A percentile compares a stretch with the other conserved stretches of the same genome.
Evolutionary conservation across 306 rosid genomes (phyloP).

Genomic region (Sindora glabra): DNA sequence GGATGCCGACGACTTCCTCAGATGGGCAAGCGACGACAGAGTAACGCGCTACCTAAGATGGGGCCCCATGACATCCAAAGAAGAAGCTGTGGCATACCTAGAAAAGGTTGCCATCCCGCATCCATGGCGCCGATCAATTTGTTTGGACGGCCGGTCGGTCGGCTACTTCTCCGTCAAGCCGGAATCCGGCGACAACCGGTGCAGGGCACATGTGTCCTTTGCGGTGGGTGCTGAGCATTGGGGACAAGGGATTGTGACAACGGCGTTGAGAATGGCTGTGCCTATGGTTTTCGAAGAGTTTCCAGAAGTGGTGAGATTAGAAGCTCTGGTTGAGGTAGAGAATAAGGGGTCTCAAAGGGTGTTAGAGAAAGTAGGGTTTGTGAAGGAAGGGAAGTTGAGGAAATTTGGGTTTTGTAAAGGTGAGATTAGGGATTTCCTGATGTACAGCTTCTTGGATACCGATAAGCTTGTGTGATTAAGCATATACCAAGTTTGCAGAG

Average conservation of each 20-base stretch:
- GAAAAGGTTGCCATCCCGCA: constrained; percentile 36
- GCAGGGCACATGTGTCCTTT: constrained; percentile 36
- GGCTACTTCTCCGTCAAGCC: constrained; percentile 20
- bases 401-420: constrained; percentile 50
- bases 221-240: constrained; percentile 36
- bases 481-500: too few species aligned
- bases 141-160: constrained; percentile 11
- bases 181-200: constrained; percentile 12
- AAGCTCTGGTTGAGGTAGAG: constrained; percentile 44
- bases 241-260: constrained; percentile 41
- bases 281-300: constrained; percentile 25
- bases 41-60: constrained; percentile 27
- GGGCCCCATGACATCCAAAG: constrained; percentile 17
- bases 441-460: constrained; percentile 16
- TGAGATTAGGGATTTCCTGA: constrained; percentile 18
- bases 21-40: constrained; percentile 24
- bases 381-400: constrained; percentile 36
- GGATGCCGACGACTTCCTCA: constrained; percentile 20
- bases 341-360: constrained; percentile 48
- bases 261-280: constrained; percentile 29
- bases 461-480: background rate
- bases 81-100: constrained; percentile 34
- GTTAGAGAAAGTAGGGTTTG: constrained; percentile 42
- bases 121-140: constrained; percentile 44
- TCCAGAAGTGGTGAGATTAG: constrained; percentile 30